Evolutionary conservation across 2,329 filamentous ascomycete species (phyloP).

Genomic region (Myriosclerotinia scirpicola): DNA sequence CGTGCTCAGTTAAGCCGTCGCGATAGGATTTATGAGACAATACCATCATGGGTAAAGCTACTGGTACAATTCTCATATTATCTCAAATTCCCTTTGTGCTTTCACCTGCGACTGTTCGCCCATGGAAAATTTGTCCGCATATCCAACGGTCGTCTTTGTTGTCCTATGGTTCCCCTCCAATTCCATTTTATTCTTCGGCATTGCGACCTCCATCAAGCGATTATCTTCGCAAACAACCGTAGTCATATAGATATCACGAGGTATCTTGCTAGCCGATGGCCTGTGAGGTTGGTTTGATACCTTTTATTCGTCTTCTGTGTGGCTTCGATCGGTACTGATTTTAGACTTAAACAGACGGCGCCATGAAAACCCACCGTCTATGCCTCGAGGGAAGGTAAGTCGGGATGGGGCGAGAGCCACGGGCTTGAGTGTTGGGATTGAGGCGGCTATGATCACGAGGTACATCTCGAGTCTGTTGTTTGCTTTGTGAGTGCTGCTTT

Average conservation of each 20-base stretch:
- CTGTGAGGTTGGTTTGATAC: not conserved
- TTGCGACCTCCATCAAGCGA: not conserved
- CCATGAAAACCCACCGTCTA: not conserved
- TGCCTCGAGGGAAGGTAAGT: not conserved
- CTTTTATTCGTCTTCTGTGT: not conserved
- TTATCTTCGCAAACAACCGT: not conserved
- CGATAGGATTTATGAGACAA: not conserved
- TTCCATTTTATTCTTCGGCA: not conserved
- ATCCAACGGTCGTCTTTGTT: not conserved
- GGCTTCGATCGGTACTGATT: not conserved
- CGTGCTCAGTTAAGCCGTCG: too few species aligned
- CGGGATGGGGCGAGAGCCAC: not conserved
- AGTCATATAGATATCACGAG: not conserved
- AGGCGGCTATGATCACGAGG: not conserved
- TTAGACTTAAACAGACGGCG: not conserved
- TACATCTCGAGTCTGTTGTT: slow-evolving; percentile 6
- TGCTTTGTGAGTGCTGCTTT: not conserved
- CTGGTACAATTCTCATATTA: not conserved
- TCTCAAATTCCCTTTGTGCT: slow-evolving; percentile 1
- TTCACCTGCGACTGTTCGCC: not conserved
- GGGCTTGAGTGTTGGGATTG: not conserved
- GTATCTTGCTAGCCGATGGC: not conserved
- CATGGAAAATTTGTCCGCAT: not conserved
- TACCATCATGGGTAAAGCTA: not conserved
- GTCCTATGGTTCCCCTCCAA: not conserved